Evolutionary conservation across 371 early-diverging fungal species (phyloP).

Genomic region (Vairimorpha necatrix): DNA sequence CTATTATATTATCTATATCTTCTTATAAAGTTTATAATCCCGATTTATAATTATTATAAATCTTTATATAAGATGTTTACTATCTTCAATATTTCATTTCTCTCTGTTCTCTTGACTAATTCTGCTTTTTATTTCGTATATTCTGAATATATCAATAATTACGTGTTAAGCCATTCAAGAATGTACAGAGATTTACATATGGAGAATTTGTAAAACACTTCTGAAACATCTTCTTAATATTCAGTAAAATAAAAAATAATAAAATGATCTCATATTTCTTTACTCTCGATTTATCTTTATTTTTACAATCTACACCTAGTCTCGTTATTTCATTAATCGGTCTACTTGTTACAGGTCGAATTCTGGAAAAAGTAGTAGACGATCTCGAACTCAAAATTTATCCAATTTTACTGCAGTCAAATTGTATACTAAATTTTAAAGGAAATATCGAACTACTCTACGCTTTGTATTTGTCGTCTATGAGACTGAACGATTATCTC

Average conservation of each 20-base stretch:
- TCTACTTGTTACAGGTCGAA: slow-evolving; percentile 50
- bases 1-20: neutral
- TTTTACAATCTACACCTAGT: slow-evolving; percentile 52
- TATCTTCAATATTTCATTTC: neutral
- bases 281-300: slow-evolving; percentile 7
- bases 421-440: slow-evolving; percentile 64
- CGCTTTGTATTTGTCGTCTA: slow-evolving; percentile 55
- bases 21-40: neutral
- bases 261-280: too few relatives aligned
- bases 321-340: slow-evolving; percentile 61
- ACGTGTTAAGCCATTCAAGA: neutral
- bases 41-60: neutral
- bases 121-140: neutral
- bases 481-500: slow-evolving; percentile 9
- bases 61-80: neutral
- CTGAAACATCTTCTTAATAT: neutral
- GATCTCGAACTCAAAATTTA: slow-evolving; percentile 13
- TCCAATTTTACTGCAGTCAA: slow-evolving; percentile 61
- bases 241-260: too few relatives aligned
- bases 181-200: neutral
- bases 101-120: neutral
- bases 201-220: neutral
- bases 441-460: slow-evolving; percentile 64
- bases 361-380: slow-evolving; percentile 34
- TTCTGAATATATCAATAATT: neutral